Conservation (phyloP, 371 early-diverging fungal species). For the Mycotypha africana region DNA sequence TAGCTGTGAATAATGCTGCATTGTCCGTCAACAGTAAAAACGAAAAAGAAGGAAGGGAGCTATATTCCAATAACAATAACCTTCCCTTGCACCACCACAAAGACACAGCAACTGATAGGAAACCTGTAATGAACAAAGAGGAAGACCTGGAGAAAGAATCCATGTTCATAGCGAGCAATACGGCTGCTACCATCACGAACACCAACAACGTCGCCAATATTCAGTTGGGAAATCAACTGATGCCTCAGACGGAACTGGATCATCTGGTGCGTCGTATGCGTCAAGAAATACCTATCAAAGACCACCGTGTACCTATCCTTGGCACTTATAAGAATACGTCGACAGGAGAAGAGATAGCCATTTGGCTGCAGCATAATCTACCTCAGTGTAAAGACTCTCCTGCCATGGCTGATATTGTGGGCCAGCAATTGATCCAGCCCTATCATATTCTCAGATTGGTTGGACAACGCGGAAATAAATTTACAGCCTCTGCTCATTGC, state of each 20-base stretch:
- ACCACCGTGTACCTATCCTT: constrained; percentile 65
- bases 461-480: constrained; percentile 69
- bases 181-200: not conserved
- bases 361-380: constrained; percentile 66
- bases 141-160: no score
- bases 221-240: constrained; percentile 27
- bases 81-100: not conserved
- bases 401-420: constrained; percentile 63
- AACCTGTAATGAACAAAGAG: no score
- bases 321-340: constrained; percentile 67
- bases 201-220: not conserved
- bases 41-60: constrained; percentile 22
- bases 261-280: constrained; percentile 43
- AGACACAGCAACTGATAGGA: not conserved
- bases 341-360: constrained; percentile 62
- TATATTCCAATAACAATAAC: no score
- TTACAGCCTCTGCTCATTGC: constrained; percentile 51
- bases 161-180: no score
- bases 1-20: constrained; percentile 7
- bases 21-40: constrained; percentile 6
- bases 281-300: constrained; percentile 52
- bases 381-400: constrained; percentile 55
- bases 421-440: constrained; percentile 61
- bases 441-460: constrained; percentile 63
- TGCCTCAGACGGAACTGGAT: constrained; percentile 29